Evolutionary conservation across 306 rosid genomes (phyloP), one percentile per base, ranked within the genome.

Genomic region (Macrotyloma uniflorum): DNA sequence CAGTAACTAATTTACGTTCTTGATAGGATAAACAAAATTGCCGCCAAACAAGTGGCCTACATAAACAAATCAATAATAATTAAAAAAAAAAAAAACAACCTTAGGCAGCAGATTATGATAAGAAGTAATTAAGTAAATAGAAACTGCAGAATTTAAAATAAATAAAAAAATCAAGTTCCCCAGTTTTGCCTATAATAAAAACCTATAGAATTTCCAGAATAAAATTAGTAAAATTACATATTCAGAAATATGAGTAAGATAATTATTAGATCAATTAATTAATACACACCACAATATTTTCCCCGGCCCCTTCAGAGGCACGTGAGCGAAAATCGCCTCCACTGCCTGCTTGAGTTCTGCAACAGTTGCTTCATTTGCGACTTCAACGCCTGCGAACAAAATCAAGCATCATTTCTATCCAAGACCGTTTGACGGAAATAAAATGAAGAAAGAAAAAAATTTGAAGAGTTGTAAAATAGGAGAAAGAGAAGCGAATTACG

Each of bases 11-110:
- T 84, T 90, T 92, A 57, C 76, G 91, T 79, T 86, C 97, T 54
- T 79, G 85, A 78, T 74, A 90, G 87, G 91, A 83, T 81, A 92
- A 87, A 88, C 97, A 94, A 86, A 94, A 92, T 83, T 86, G 88
- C 40, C 97, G 90, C 98, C 98, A 94, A 47, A 94, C 89, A 64
- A 84, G 97, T 22, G 85, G 79, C 98, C 98, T 94, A 2, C 84
- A 79, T 7, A 55, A 83, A 80, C 43, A 75, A 83, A 84, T 35
- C 28, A 55, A 28, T 1, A 7, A 61, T 32, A 9, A 14, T 3
- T 11, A 4, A 10, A 12, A 53, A 0, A 35, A 7, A 19, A 61
- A 57, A 15, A 53, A 28, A n/a, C n/a, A n/a, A n/a, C n/a, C 7
- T 33, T 15, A 32, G 66, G 35, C 24, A 79, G 45, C 30, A 35